Evolutionary conservation across 2,329 filamentous ascomycete species (phyloP), one percentile per base, ranked within the genome.

Genomic region (Aureobasidium sp.): DNA sequence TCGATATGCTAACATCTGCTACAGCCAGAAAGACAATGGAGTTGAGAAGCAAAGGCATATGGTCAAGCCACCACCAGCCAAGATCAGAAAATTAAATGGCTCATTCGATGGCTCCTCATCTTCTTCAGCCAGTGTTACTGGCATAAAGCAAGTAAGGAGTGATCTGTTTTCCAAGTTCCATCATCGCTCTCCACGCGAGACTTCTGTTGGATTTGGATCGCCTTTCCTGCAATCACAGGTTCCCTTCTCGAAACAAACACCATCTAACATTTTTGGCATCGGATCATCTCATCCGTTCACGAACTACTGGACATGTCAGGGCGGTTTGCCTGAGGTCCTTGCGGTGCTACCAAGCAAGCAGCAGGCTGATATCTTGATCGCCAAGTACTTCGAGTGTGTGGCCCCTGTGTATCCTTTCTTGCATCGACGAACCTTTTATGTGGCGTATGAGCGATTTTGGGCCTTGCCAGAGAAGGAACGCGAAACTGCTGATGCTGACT

Each of bases 331-430:
- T 9, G 89, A 93, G 73, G 88, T 91, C 7, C 85, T 91, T 47
- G 85, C 83, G 1, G 87, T 91, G 3, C 77, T 93, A 13, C 89
- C 89, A 0, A 87, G 87, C 62, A 91, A 90, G 75, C 75, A 87
- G 9, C 88, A 91, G 72, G 87, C 87, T 59, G 88, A 92, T 67
- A 86, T 89, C 39, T 77, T 92, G 20, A 75, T 80, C 17, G 74
- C 76, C 17, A 80, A 79, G 64, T 82, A 80, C 67, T 82, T 82
- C 64, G 79, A 81, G 69, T 73, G 73, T n/a, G 87, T 92, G 53
- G 89, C 92, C 69, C 88, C 89, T 0, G 85, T 92, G 2, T 92
- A 91, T 72, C 89, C 89, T 17, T 91, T 92, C 83, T 81, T 92
- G 20, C 86, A 92, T 68, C 82, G 86, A 10, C 84, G 87, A 67